These are phyloP conservation scores for Populus hybrid DNA, from an alignment of 441 rosid species.

Conservation along the genomic window DNA sequence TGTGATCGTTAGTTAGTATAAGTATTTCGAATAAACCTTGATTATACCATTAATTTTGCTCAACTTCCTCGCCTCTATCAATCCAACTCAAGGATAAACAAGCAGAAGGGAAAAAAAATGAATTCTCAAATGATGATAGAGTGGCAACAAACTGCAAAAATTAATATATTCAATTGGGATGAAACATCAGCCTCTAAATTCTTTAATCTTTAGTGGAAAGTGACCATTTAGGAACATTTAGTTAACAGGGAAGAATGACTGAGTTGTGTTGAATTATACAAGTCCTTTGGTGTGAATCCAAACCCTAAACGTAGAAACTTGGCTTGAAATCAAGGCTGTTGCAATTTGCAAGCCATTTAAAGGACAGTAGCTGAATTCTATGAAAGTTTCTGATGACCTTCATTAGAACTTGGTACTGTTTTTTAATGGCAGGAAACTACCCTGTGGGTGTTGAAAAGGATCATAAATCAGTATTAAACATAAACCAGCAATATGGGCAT, in stretches of 20 bases:
- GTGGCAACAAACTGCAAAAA: conserved; percentile 16
- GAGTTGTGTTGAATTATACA: background rate
- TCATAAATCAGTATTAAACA: background rate
- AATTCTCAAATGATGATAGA: conserved; percentile 12
- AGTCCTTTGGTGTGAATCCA: background rate
- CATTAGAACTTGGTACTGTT: background rate
- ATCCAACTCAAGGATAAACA: conserved; percentile 1
- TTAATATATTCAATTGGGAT: conserved; percentile 18
- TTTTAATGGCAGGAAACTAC: background rate
- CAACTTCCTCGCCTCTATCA: conserved; percentile 15
- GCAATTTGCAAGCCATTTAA: background rate
- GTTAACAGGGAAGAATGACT: background rate
- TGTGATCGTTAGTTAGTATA: background rate
- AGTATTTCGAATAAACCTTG: conserved; percentile 10
- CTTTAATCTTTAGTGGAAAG: conserved; percentile 22
- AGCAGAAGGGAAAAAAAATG: background rate
- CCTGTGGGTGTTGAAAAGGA: background rate
- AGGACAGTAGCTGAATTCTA: background rate
- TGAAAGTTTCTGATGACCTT: background rate
- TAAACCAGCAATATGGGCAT: background rate
- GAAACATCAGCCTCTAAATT: conserved; percentile 23
- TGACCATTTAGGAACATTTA: conserved; percentile 18
- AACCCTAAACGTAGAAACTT: background rate
- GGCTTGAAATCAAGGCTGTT: background rate
- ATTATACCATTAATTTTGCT: conserved; percentile 14